Evolutionary conservation across 1,139 yeast genomes (phyloP), one percentile per base, ranked within the genome.

Genomic region (Yamadazyma membranifaciens): DNA sequence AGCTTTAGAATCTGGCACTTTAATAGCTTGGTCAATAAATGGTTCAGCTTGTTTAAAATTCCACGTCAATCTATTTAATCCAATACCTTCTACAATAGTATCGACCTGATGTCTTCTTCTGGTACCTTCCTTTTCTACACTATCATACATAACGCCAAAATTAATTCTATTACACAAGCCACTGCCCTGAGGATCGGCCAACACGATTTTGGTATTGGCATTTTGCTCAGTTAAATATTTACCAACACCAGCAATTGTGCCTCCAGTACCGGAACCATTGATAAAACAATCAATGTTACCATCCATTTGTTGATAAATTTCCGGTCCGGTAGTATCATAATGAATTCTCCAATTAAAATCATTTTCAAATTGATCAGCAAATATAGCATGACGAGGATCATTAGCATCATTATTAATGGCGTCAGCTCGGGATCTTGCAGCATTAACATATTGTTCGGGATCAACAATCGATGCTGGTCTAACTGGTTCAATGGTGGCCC

Each of bases 181-280:
- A 10, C 94, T 82, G 0, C 98, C 98, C 55, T 88, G 98, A 1
- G 98, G 98, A 60, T 92, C 98, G 0, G 97, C 96, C 30, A 92
- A 67, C 1, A 87, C 70, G 1, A 81, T 73, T 35, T 62, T 66
- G 1, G 75, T 51, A 0, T 50, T 36, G 1, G 69, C 60, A 14
- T 65, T 49, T 16, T 38, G 65, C 44, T 78, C 79, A 53, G 87
- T 87, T 44, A 92, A 67, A 58, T 67, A 89, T 45, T 72, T 73
- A 0, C 95, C 77, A 2, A 89, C 95, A 2, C 98, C 98, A 4
- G 96, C 74, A 35, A 91, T 87, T 3, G 98, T 92, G 26, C 91
- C 91, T 26, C 91, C 75, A 0, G 83, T 78, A 0, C 83, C 83
- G 9, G 80, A 80, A 1, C 92, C 98, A 3, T 92, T 79, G 35